phyloP scores from a whole-genome alignment of 2,329 filamentous ascomycete genomes.

The Talaromyces sp. region DNA sequence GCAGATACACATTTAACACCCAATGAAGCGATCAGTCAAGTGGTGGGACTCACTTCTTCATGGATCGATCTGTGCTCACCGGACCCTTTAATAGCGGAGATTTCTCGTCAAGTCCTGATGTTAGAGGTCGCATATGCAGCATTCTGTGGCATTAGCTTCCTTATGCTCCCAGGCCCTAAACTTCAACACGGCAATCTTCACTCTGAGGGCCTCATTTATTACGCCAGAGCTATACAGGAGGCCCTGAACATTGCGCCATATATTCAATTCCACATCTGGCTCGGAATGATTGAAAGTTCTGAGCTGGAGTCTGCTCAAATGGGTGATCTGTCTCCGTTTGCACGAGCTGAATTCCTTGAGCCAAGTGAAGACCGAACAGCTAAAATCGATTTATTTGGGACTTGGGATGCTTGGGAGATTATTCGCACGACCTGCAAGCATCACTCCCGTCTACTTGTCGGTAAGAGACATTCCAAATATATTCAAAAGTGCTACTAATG shows the following conservation, averaged over 20 bases:
- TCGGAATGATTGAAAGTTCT: slow-evolving; percentile 77
- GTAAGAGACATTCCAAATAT: slow-evolving; percentile 53
- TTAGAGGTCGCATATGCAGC: slow-evolving; percentile 91
- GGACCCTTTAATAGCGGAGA: slow-evolving; percentile 75
- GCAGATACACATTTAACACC: slow-evolving; percentile 64
- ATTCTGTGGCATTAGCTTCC: slow-evolving; percentile 83
- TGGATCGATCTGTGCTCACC: slow-evolving; percentile 89
- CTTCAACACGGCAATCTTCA: slow-evolving; percentile 54
- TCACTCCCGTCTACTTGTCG: slow-evolving; percentile 71
- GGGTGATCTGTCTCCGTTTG: slow-evolving; percentile 43
- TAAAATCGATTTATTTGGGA: slow-evolving; percentile 66
- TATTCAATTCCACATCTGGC: slow-evolving; percentile 72
- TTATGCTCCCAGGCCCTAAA: slow-evolving; percentile 76
- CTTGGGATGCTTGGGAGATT: slow-evolving; percentile 92
- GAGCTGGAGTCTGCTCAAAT: slow-evolving; percentile 49
- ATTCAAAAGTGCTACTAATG: not conserved
- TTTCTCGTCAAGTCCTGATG: slow-evolving; percentile 85
- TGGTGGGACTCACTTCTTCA: slow-evolving; percentile 75
- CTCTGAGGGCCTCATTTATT: slow-evolving; percentile 61
- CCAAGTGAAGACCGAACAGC: slow-evolving; percentile 34
- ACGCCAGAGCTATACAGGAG: slow-evolving; percentile 79
- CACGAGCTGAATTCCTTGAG: slow-evolving; percentile 39
- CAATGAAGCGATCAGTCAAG: slow-evolving; percentile 73
- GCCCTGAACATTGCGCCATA: slow-evolving; percentile 70
- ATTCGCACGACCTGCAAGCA: slow-evolving; percentile 85